Percentiles rank a stretch among this genome's conserved stretches.
Evolutionary conservation across 129 eudicot species (phyloP).

Genomic region (Flaveria ramosissima): DNA sequence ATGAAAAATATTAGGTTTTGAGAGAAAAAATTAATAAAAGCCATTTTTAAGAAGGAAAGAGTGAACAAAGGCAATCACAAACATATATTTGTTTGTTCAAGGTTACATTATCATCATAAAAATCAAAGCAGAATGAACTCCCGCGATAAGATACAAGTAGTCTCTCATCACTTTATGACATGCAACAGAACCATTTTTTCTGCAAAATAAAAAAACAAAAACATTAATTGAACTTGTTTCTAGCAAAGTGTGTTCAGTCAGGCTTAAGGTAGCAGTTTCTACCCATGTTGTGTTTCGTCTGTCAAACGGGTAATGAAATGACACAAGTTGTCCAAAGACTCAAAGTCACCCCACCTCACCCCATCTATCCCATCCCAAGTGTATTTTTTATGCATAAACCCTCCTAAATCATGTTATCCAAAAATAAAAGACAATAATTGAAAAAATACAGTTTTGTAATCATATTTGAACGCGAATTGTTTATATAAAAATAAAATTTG

Average conservation of each 20-base stretch:
- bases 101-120: slow-evolving; percentile 42
- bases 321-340: not conserved
- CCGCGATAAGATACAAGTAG: slow-evolving; percentile 44
- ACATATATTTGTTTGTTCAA: slow-evolving; percentile 32
- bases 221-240: not conserved
- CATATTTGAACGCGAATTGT: not conserved
- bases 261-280: not conserved
- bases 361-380: not conserved
- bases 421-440: not conserved
- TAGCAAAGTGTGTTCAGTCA: not conserved
- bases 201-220: slow-evolving; percentile 30
- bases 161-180: slow-evolving; percentile 43
- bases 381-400: not conserved
- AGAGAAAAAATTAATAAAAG: not conserved
- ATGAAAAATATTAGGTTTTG: not conserved
- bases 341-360: not conserved
- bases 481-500: not conserved
- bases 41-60: slow-evolving; percentile 22
- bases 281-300: not conserved
- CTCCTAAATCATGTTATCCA: slow-evolving; percentile 1
- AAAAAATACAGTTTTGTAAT: not conserved
- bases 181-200: slow-evolving; percentile 83
- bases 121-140: slow-evolving; percentile 42
- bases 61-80: slow-evolving; percentile 32
- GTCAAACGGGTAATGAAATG: not conserved